Evolutionary conservation across 2,329 filamentous ascomycete species (phyloP).

Genomic region (Sphaerulina vaccinii): DNA sequence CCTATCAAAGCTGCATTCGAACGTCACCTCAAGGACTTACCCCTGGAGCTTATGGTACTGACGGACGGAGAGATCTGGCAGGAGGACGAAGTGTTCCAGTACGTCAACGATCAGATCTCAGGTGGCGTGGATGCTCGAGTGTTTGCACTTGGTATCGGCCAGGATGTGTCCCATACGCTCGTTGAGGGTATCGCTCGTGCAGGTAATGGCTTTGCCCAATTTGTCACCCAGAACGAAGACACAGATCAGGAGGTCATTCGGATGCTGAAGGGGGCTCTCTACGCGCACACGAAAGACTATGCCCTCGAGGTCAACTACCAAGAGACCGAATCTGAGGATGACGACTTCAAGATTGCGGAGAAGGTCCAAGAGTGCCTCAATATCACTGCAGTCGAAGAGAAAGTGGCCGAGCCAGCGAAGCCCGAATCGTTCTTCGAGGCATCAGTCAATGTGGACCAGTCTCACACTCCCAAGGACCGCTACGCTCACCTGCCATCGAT

Average conservation of each 20-base stretch:
- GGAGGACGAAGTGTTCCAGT: constrained; percentile 49
- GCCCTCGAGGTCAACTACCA: constrained; percentile 62
- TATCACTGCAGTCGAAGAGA: constrained; percentile 35
- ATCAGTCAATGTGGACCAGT: constrained; percentile 46
- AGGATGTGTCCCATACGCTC: constrained; percentile 54
- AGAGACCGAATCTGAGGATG: constrained; percentile 33
- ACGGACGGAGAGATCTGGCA: constrained; percentile 58
- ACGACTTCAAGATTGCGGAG: constrained; percentile 65
- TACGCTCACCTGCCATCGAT: constrained; percentile 56
- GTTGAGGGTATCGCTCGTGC: constrained; percentile 59
- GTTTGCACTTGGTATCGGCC: constrained; percentile 59
- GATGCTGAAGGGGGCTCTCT: constrained; percentile 71
- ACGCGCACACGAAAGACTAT: constrained; percentile 65
- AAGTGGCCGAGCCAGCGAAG: constrained; percentile 25
- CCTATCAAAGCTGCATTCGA: constrained; percentile 51
- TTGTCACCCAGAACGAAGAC: constrained; percentile 61
- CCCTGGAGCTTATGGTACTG: constrained; percentile 55
- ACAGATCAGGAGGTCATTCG: constrained; percentile 68
- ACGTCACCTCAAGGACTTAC: constrained; percentile 46
- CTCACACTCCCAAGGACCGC: constrained; percentile 34
- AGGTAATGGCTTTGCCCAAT: constrained; percentile 61
- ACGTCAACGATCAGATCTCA: constrained; percentile 47
- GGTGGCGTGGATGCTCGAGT: constrained; percentile 51
- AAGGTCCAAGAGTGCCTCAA: constrained; percentile 53
- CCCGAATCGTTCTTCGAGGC: constrained; percentile 62